Conservation (phyloP, 2,329 filamentous ascomycete species). For the Aspergillus fischeri region DNA sequence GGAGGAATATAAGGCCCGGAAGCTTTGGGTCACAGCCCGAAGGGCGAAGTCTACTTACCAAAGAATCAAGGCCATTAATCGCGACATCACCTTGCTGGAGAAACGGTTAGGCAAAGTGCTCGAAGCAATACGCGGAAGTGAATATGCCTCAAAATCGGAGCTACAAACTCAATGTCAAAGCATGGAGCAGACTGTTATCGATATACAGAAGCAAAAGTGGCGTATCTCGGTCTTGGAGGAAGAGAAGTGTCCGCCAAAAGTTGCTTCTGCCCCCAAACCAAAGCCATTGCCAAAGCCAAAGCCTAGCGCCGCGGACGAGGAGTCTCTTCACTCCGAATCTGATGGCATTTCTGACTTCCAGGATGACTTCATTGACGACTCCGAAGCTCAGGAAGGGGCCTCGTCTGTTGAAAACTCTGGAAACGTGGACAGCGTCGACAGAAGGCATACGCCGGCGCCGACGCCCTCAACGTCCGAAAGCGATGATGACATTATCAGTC, state of each 20-base stretch:
- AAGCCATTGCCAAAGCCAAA: constrained; percentile 3
- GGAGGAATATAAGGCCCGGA: constrained; percentile 54
- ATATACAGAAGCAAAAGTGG: constrained; percentile 48
- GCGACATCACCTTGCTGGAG: constrained; percentile 42
- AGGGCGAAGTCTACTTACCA: constrained; percentile 34
- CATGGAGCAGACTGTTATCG: constrained; percentile 63
- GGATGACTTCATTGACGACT: constrained; percentile 30
- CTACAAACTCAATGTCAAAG: constrained; percentile 54
- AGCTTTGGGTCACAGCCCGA: constrained; percentile 58
- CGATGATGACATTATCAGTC: constrained; percentile 22
- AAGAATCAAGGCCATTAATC: constrained; percentile 45
- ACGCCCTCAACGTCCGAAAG: constrained; percentile 15
- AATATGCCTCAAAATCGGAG: constrained; percentile 52
- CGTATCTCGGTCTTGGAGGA: constrained; percentile 40
- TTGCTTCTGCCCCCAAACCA: constrained; percentile 13
- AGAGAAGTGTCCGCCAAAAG: constrained; percentile 27
- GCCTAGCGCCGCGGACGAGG: constrained; percentile 23
- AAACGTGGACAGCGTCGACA: background rate
- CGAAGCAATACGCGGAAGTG: constrained; percentile 48
- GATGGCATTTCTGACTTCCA: constrained; percentile 11
- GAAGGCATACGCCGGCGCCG: background rate
- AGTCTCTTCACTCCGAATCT: constrained; percentile 31
- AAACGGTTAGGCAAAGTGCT: constrained; percentile 55
- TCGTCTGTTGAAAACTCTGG: background rate
- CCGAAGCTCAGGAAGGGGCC: background rate